These are phyloP conservation scores for Collybia sordida DNA, from an alignment of 768 basidiomycete species.

Conservation along the genomic window DNA sequence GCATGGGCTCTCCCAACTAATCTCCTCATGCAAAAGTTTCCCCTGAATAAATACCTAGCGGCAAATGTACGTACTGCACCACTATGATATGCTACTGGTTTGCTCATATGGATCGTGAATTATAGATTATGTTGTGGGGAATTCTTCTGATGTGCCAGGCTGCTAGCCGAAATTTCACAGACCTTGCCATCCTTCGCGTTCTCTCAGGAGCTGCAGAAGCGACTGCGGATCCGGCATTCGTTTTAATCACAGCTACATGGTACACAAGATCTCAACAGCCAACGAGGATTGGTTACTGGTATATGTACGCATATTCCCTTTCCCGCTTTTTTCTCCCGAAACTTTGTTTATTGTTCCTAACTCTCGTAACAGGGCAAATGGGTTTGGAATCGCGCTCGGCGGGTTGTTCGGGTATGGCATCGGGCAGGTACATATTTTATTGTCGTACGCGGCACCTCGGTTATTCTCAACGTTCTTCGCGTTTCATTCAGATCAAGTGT, in stretches of 20 bases:
- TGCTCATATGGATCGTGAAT: background rate
- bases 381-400: slow-evolving; percentile 37
- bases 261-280: slow-evolving; percentile 41
- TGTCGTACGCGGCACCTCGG: too few species aligned
- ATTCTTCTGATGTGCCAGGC: slow-evolving; percentile 40
- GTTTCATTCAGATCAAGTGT: background rate
- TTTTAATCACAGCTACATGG: slow-evolving; percentile 35
- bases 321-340: too few species aligned
- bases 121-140: slow-evolving; percentile 26
- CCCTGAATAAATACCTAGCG: slow-evolving; percentile 36
- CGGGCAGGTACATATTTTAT: slow-evolving; percentile 9
- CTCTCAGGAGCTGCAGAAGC: slow-evolving; percentile 3
- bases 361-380: slow-evolving; percentile 25
- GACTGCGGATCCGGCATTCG: slow-evolving; percentile 23
- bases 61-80: slow-evolving; percentile 26
- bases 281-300: slow-evolving; percentile 24
- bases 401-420: slow-evolving; percentile 34
- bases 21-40: slow-evolving; percentile 36
- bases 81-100: too few species aligned
- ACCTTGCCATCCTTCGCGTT: slow-evolving; percentile 3
- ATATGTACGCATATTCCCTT: background rate
- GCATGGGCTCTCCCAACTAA: slow-evolving; percentile 41
- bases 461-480: too few species aligned
- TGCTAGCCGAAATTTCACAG: slow-evolving; percentile 32
- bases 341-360: too few species aligned